A percentile compares a stretch with the other conserved stretches of the same genome.
phyloP scores from a whole-genome alignment of 371 early-diverging fungal genomes.

The Apophysomyces trapeziformis region DNA sequence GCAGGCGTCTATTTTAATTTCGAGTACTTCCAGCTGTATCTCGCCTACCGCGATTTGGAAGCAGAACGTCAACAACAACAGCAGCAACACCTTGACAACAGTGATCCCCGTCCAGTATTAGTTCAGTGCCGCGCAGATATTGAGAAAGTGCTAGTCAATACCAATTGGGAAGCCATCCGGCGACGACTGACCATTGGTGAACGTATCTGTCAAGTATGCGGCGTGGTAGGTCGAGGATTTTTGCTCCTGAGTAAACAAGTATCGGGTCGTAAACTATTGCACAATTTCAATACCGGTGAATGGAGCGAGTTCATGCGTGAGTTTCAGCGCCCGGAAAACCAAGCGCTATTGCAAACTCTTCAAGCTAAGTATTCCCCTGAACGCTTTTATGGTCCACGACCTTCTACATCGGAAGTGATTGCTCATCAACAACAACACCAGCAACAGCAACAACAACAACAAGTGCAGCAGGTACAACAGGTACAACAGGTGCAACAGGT shows the following conservation, averaged over 20 bases:
- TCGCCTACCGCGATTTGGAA: slow-evolving; percentile 51
- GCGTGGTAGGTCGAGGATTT: slow-evolving; percentile 47
- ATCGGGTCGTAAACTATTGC: slow-evolving; percentile 53
- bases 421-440: background rate
- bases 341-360: slow-evolving; percentile 37
- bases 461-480: background rate
- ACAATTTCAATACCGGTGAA: slow-evolving; percentile 55
- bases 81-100: slow-evolving; percentile 24
- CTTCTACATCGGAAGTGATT: slow-evolving; percentile 4
- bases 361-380: slow-evolving; percentile 45
- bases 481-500: background rate
- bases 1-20: slow-evolving; percentile 56
- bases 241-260: slow-evolving; percentile 51
- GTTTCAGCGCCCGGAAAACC: slow-evolving; percentile 43
- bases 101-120: slow-evolving; percentile 41
- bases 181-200: slow-evolving; percentile 57
- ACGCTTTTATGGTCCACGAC: slow-evolving; percentile 36
- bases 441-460: background rate
- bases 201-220: slow-evolving; percentile 49
- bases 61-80: slow-evolving; percentile 37
- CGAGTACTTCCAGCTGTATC: slow-evolving; percentile 52
- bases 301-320: slow-evolving; percentile 55
- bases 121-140: slow-evolving; percentile 54
- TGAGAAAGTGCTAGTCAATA: slow-evolving; percentile 49
- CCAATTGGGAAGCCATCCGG: slow-evolving; percentile 59